Base-by-base conservation (phyloP, 345 rosid genomes). In the Brassica incana region DNA sequence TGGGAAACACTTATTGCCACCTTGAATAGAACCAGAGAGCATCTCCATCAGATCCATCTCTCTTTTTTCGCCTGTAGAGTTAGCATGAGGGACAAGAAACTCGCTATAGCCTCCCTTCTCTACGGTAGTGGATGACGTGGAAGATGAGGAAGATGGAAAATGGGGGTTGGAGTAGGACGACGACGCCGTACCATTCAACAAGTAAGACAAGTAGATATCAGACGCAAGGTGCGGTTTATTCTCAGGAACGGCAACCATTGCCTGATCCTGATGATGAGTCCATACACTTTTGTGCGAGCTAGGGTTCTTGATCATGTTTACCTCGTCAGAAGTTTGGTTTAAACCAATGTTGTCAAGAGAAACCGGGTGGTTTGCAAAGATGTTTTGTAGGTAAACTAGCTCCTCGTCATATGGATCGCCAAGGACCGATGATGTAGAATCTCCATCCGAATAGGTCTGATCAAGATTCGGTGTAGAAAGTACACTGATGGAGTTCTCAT, bases 1-100 rank as follows among this genome's bases (percentile, higher is more conserved):
- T 69, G 68, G 80, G 52, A 56, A 78, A 82, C 74, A 56, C n/a
- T 67, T 74, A 67, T 76, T 65, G 69, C 82, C 84, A 59, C 77
- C 74, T 50, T 78, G 83, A 71, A 69, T 63, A 79, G 87, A 85
- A 78, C 88, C 88, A 67, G 88, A 87, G 64, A 94, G 76, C 98
- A 94, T 92, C 90, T 94, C 98, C 20, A 94, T 89, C 91, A 92
- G 82, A 83, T 95, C 99, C 94, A 92, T 92, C 80, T 95, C 97
- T 73, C 83, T 85, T 69, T 60, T 83, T 71, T 82, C 87, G 25
- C 66, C 70, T 1, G 82, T 67, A 50, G 58, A 62, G 71, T 66
- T 67, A 36, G 63, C 83, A 65, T 86, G 86, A 75, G 78, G 76
- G 32, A 54, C 67, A 63, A 61, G 54, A 56, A 62, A 16, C 76